phyloP scores from a whole-genome alignment of 345 rosid genomes.

The Clausena lansium region DNA sequence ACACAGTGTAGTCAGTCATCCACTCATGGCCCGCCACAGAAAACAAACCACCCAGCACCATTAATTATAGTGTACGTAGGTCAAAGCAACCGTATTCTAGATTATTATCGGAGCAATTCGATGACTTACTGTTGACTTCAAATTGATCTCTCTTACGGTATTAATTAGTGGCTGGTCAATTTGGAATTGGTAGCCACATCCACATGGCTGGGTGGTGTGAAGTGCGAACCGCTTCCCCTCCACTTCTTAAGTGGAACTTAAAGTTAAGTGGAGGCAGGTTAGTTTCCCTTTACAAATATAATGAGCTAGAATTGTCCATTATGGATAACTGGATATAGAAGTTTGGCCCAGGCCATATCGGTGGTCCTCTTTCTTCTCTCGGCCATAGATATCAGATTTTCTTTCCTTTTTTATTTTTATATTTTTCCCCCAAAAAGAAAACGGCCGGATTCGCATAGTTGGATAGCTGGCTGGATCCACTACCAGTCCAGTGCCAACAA shows the following conservation, averaged over 20 bases:
- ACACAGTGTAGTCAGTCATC: not conserved
- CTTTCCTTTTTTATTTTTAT: too few species aligned
- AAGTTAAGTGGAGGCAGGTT: too few species aligned
- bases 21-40: constrained; percentile 2
- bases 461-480: not conserved
- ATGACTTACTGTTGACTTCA: not conserved
- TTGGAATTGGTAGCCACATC: not conserved
- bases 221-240: too few species aligned
- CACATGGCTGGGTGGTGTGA: too few species aligned
- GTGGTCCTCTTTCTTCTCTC: too few species aligned
- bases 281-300: too few species aligned
- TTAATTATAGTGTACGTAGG: not conserved
- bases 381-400: too few species aligned
- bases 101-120: not conserved
- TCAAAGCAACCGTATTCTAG: not conserved
- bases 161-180: not conserved
- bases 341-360: too few species aligned
- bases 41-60: not conserved
- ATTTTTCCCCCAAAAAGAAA: not conserved
- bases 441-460: not conserved
- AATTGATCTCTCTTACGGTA: not conserved
- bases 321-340: too few species aligned
- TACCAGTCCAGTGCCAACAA: not conserved
- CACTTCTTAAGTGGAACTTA: too few species aligned
- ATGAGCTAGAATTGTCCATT: too few species aligned